Percentiles rank a stretch among this genome's conserved stretches.
Conservation (phyloP, 805 yeast genomes). For the Kluyveromyces aestuarii region DNA sequence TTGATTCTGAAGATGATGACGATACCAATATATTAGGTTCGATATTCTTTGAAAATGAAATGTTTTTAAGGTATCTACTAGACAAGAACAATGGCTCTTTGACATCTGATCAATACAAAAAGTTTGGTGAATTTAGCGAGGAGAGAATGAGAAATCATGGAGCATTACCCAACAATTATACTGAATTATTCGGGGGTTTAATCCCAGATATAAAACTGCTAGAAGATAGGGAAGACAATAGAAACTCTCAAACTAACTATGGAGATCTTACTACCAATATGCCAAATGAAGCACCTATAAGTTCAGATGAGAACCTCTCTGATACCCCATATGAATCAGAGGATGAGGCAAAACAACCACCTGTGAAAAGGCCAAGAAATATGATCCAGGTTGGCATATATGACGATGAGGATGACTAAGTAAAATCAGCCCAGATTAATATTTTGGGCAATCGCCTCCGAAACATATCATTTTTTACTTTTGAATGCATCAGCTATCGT, state of each 20-base stretch:
- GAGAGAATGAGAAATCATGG: slow-evolving; percentile 24
- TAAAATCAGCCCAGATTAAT: slow-evolving; percentile 14
- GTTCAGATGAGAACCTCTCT: slow-evolving; percentile 8
- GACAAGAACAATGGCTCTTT: slow-evolving; percentile 22
- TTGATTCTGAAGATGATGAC: slow-evolving; percentile 25
- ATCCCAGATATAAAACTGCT: not conserved
- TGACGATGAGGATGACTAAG: slow-evolving; percentile 21
- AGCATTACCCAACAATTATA: slow-evolving; percentile 10
- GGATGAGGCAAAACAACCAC: not conserved
- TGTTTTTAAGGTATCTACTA: slow-evolving; percentile 25
- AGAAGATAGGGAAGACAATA: not conserved
- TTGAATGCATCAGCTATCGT: slow-evolving; percentile 41
- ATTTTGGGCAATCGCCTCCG: slow-evolving; percentile 9
- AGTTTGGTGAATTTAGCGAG: slow-evolving; percentile 19
- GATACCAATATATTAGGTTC: slow-evolving; percentile 17
- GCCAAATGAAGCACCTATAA: slow-evolving; percentile 3
- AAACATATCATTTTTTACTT: not conserved
- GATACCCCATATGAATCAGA: slow-evolving; percentile 3
- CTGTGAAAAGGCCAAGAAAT: slow-evolving; percentile 8
- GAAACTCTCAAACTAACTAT: not conserved
- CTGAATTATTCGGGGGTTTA: slow-evolving; percentile 23
- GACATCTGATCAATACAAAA: slow-evolving; percentile 12
- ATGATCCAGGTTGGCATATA: slow-evolving; percentile 21
- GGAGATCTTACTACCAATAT: not conserved
- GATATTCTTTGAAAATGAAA: slow-evolving; percentile 28